Conservation (phyloP, 176 grass and related monocot genomes). For the Oryza brachyantha region DNA sequence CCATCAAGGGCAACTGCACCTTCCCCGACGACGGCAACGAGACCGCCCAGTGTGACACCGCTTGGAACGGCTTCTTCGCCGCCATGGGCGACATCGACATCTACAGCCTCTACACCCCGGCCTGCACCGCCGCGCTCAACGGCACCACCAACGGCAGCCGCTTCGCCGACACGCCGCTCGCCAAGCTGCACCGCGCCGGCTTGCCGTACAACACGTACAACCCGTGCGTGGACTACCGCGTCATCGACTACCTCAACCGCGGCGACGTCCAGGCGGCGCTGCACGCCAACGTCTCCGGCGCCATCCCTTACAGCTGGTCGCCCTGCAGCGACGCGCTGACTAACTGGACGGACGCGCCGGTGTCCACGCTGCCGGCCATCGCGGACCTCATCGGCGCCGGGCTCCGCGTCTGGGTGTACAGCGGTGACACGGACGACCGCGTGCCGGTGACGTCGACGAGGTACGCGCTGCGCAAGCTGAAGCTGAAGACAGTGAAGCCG, state of each 20-base stretch:
- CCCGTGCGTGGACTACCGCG: slow-evolving; percentile 54
- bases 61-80: slow-evolving; percentile 49
- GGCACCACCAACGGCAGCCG: neutral
- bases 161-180: slow-evolving; percentile 9
- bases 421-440: slow-evolving; percentile 68
- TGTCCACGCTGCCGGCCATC: slow-evolving; percentile 41
- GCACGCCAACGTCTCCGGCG: slow-evolving; percentile 68
- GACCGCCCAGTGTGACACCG: slow-evolving; percentile 9
- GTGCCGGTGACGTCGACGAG: slow-evolving; percentile 68
- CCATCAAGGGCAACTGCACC: slow-evolving; percentile 52
- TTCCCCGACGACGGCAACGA: slow-evolving; percentile 40
- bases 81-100: slow-evolving; percentile 66
- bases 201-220: slow-evolving; percentile 53
- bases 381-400: slow-evolving; percentile 34
- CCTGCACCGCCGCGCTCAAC: slow-evolving; percentile 37
- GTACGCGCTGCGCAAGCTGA: slow-evolving; percentile 57
- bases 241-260: slow-evolving; percentile 66
- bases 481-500: slow-evolving; percentile 30
- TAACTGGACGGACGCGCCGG: slow-evolving; percentile 50
- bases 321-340: slow-evolving; percentile 64
- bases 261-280: slow-evolving; percentile 73
- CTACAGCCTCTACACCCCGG: slow-evolving; percentile 86
- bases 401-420: slow-evolving; percentile 45
- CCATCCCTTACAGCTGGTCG: slow-evolving; percentile 62
- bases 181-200: neutral